Percentiles rank a stretch among this genome's conserved stretches.
Evolutionary conservation across 2,329 filamentous ascomycete species (phyloP).

Genomic region (Rachicladosporium sp.): DNA sequence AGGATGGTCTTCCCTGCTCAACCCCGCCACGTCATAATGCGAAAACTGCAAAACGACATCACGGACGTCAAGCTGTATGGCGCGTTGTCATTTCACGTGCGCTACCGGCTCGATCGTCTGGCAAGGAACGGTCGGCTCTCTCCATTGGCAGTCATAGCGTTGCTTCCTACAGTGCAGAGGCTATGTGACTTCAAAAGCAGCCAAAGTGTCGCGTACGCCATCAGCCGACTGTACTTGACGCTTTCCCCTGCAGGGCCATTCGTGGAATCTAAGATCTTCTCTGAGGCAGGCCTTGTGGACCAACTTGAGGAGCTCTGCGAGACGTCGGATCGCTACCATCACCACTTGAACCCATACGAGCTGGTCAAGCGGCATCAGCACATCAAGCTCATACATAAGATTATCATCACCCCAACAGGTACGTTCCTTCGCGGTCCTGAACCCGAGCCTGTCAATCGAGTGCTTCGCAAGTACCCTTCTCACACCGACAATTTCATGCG

Average conservation of each 20-base stretch:
- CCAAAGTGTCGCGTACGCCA: slow-evolving; percentile 28
- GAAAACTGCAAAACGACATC: slow-evolving; percentile 24
- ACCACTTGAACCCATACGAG: slow-evolving; percentile 20
- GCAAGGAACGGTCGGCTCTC: slow-evolving; percentile 51
- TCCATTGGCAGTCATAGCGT: slow-evolving; percentile 37
- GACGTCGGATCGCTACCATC: slow-evolving; percentile 14
- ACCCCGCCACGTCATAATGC: slow-evolving; percentile 7
- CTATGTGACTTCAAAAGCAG: slow-evolving; percentile 17
- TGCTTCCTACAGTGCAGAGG: slow-evolving; percentile 35
- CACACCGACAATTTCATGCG: slow-evolving; percentile 54
- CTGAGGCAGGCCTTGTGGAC: slow-evolving; percentile 25
- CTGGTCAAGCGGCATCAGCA: slow-evolving; percentile 20
- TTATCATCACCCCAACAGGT: slow-evolving; percentile 29
- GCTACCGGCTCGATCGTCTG: slow-evolving; percentile 53
- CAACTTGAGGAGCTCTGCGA: slow-evolving; percentile 32
- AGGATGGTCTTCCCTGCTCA: slow-evolving; percentile 7
- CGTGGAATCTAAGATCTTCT: slow-evolving; percentile 21
- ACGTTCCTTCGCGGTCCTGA: slow-evolving; percentile 34
- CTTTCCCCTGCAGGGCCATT: slow-evolving; percentile 46
- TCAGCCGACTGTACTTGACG: slow-evolving; percentile 40
- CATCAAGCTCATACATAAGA: slow-evolving; percentile 24
- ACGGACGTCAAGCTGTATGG: slow-evolving; percentile 16
- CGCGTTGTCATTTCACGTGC: slow-evolving; percentile 39
- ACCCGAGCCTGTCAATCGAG: slow-evolving; percentile 55
- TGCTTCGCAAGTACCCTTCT: slow-evolving; percentile 52